A percentile compares a stretch with the other conserved stretches of the same genome.
phyloP scores from a whole-genome alignment of 2,329 filamentous ascomycete species.

The Sordariomycetes sp. region DNA sequence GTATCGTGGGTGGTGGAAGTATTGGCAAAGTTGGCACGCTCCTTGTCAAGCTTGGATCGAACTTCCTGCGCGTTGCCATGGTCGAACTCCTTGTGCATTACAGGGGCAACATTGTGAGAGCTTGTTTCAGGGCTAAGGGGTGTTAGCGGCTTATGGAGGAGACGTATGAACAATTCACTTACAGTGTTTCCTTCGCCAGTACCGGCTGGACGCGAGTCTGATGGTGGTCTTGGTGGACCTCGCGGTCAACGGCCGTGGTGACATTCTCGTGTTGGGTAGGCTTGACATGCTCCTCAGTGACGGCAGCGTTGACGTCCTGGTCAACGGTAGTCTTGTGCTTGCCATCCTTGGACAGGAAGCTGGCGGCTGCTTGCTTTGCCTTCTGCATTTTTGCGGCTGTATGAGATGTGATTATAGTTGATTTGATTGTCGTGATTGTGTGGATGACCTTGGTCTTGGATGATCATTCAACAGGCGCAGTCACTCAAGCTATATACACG shows the following conservation, averaged over 20 bases:
- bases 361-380: constrained; percentile 51
- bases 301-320: constrained; percentile 50
- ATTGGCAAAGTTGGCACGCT: constrained; percentile 28
- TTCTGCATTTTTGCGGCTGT: too few relatives aligned
- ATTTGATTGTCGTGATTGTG: too few relatives aligned
- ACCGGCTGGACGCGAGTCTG: constrained; percentile 63
- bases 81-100: constrained; percentile 52
- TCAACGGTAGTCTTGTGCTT: constrained; percentile 65
- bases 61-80: constrained; percentile 46
- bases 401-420: constrained; percentile 2
- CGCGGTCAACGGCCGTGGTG: constrained; percentile 54
- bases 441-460: too few relatives aligned
- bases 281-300: constrained; percentile 51
- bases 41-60: constrained; percentile 36
- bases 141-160: not conserved
- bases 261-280: constrained; percentile 54
- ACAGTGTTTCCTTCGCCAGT: constrained; percentile 23
- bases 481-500: too few relatives aligned
- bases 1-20: constrained; percentile 17
- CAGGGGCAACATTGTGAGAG: constrained; percentile 44
- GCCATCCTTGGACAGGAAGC: constrained; percentile 52
- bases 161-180: constrained; percentile 21
- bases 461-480: too few relatives aligned
- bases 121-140: constrained; percentile 47
- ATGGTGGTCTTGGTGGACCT: constrained; percentile 65